A percentile compares a stretch with the other conserved stretches of the same genome.
These are phyloP conservation scores for Geotrichum australiense DNA, from an alignment of 1,139 yeast genomes.

Conservation along the genomic window DNA sequence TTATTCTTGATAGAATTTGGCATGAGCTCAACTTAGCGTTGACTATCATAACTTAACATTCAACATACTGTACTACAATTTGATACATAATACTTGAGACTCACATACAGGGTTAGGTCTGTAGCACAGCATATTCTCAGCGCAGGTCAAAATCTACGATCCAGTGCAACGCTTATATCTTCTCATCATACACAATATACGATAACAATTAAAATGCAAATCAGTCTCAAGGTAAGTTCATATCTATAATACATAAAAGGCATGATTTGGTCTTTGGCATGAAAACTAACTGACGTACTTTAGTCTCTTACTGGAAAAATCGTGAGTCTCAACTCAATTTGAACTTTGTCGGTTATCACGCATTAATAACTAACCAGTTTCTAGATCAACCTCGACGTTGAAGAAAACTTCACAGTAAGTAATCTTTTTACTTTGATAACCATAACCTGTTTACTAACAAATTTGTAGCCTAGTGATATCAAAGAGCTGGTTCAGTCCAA, in stretches of 20 bases:
- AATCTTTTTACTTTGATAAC: constrained; percentile 11
- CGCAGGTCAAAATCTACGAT: too few species aligned
- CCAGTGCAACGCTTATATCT: too few species aligned
- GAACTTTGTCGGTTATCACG: constrained; percentile 2
- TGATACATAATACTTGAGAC: too few species aligned
- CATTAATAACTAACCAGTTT: constrained; percentile 6
- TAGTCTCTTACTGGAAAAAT: constrained; percentile 48
- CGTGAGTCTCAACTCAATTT: constrained; percentile 31
- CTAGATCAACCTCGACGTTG: constrained; percentile 70
- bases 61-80: too few species aligned
- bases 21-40: too few species aligned
- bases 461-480: constrained; percentile 56
- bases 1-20: too few species aligned
- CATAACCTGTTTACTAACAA: constrained; percentile 17
- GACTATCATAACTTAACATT: too few species aligned
- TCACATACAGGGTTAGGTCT: too few species aligned
- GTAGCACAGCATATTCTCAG: too few species aligned
- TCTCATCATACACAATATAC: too few species aligned
- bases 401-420: constrained; percentile 59
- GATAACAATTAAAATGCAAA: constrained; percentile 19
- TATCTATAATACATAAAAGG: constrained; percentile 18
- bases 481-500: constrained; percentile 94
- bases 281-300: not conserved
- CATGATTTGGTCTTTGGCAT: constrained; percentile 2
- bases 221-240: constrained; percentile 16